phyloP scores from a whole-genome alignment of 257 asterid genomes.

The Solanum stenotomum region DNA sequence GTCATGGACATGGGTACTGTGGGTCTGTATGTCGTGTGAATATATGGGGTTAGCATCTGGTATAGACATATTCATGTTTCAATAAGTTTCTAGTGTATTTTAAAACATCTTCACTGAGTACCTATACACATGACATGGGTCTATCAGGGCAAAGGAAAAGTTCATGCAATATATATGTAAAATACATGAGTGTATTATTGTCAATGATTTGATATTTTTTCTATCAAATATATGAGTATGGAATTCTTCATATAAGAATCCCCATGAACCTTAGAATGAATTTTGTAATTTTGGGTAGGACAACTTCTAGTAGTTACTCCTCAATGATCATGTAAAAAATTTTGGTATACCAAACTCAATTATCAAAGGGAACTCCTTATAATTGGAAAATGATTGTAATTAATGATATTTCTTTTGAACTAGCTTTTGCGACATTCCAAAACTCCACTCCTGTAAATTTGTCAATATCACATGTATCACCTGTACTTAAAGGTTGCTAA shows the following conservation, averaged over 20 bases:
- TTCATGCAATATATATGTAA: neutral
- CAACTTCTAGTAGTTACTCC: neutral
- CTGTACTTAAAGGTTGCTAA: neutral
- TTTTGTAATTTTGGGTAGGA: neutral
- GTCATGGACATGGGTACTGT: neutral
- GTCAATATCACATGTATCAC: neutral
- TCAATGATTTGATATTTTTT: neutral
- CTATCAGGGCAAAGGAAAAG: neutral
- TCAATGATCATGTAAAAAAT: neutral
- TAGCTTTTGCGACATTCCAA: neutral
- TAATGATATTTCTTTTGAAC: neutral
- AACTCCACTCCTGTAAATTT: neutral
- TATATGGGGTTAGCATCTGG: neutral
- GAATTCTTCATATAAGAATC: neutral
- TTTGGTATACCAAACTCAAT: neutral
- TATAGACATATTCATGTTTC: neutral
- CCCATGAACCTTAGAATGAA: neutral
- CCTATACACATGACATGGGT: neutral
- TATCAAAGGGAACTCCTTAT: neutral
- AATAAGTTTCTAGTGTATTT: neutral
- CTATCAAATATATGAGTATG: neutral
- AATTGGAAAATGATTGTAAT: neutral
- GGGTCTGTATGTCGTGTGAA: neutral
- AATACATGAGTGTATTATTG: neutral
- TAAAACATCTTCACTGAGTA: neutral